These are phyloP conservation scores for Polyplosphaeria fusca DNA, from an alignment of 495 filamentous ascomycete species.

Conservation along the genomic window DNA sequence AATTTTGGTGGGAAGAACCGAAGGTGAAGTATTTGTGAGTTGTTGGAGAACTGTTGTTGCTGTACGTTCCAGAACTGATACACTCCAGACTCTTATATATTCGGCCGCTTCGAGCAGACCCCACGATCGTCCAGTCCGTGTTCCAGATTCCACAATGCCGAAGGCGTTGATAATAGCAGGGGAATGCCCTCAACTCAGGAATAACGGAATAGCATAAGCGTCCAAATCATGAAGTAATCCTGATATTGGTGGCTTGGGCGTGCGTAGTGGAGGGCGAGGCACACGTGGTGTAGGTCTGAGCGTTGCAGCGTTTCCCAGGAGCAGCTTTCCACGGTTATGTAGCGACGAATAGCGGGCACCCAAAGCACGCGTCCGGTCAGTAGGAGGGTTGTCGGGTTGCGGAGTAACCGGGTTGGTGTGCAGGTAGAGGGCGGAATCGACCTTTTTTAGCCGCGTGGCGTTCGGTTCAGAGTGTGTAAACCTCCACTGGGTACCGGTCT, in stretches of 20 bases:
- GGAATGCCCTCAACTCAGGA: constrained; percentile 11
- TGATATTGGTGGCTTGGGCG: constrained; percentile 10
- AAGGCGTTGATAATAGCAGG: constrained; percentile 10
- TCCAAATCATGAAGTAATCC: constrained; percentile 21
- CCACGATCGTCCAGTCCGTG: not conserved
- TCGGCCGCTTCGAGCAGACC: not conserved
- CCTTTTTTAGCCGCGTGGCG: constrained; percentile 26
- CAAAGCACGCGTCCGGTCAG: constrained; percentile 1
- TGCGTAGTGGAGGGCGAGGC: constrained; percentile 15
- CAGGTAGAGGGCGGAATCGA: constrained; percentile 3
- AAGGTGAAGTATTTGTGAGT: not conserved
- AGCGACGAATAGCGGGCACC: constrained; percentile 4
- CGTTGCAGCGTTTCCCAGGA: constrained; percentile 19
- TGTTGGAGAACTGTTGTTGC: constrained; percentile 4
- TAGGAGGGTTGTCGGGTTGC: constrained; percentile 6
- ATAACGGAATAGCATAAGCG: constrained; percentile 13
- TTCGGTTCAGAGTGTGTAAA: constrained; percentile 7
- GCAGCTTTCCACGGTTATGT: not conserved
- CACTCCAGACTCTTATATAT: constrained; percentile 19
- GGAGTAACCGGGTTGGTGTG: constrained; percentile 4
- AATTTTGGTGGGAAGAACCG: not conserved
- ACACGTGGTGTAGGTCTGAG: constrained; percentile 21
- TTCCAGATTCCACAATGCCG: constrained; percentile 11
- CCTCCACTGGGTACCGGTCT: not conserved
- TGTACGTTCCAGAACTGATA: constrained; percentile 13